These are phyloP conservation scores for Chaetoscypha palmicola DNA, from an alignment of 2,329 filamentous ascomycete species.

Conservation along the genomic window DNA sequence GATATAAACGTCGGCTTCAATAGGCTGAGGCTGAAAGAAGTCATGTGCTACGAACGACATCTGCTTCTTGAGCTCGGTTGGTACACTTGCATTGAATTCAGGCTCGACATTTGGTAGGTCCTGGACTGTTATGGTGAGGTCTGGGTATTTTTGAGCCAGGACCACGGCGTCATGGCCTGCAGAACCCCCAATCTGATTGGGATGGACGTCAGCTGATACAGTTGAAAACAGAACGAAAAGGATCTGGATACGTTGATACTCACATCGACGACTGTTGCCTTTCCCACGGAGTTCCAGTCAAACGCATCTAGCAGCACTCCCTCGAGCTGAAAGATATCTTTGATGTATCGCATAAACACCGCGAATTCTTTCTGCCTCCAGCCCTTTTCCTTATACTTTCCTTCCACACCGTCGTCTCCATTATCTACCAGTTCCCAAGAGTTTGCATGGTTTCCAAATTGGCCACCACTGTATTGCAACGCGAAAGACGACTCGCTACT, in stretches of 20 bases:
- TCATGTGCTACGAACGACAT: constrained; percentile 39
- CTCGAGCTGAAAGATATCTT: background rate
- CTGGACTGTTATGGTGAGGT: background rate
- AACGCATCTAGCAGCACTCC: background rate
- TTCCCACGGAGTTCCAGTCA: background rate
- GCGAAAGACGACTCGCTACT: background rate
- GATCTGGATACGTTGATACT: background rate
- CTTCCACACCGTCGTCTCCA: background rate
- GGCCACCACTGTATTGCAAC: background rate
- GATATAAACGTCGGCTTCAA: constrained; percentile 34
- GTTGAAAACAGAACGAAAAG: background rate
- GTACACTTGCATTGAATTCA: background rate
- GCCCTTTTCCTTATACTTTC: background rate
- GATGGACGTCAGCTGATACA: background rate
- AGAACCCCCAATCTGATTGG: background rate
- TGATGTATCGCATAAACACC: background rate
- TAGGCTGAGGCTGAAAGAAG: constrained; percentile 39
- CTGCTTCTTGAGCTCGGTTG: background rate
- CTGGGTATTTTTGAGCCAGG: background rate
- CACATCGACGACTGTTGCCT: background rate
- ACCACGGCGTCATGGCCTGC: background rate
- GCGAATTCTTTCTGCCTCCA: background rate
- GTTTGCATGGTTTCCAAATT: background rate
- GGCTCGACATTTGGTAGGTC: background rate
- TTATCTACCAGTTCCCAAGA: background rate